These are phyloP conservation scores for Fusarium sublunatum DNA, from an alignment of 2,329 filamentous ascomycete genomes.

Conservation along the genomic window DNA sequence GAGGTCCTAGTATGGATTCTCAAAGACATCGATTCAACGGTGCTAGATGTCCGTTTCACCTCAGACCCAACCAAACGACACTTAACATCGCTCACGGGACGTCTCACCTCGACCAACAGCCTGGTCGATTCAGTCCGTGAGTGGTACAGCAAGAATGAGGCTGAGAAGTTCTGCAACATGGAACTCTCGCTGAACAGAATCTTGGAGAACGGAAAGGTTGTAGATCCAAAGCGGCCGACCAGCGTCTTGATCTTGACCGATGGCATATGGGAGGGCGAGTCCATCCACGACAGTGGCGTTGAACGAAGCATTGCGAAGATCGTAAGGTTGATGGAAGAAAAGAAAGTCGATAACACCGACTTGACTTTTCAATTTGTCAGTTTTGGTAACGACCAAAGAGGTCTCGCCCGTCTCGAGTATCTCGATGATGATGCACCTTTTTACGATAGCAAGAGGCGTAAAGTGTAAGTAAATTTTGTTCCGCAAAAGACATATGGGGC, in stretches of 20 bases:
- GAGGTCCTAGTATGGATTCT: slow-evolving; percentile 17
- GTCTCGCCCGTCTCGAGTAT: slow-evolving; percentile 8
- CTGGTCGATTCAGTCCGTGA: neutral
- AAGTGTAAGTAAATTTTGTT: neutral
- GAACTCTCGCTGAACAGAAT: neutral
- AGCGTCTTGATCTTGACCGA: slow-evolving; percentile 30
- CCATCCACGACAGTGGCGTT: neutral
- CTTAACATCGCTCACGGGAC: too few species aligned
- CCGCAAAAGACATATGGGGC: neutral
- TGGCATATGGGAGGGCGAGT: slow-evolving; percentile 4
- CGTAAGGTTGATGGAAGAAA: neutral
- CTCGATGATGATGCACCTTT: slow-evolving; percentile 18
- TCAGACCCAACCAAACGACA: slow-evolving; percentile 3
- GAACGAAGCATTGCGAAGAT: slow-evolving; percentile 9
- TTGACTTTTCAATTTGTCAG: slow-evolving; percentile 31
- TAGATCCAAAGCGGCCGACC: neutral
- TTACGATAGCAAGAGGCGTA: neutral
- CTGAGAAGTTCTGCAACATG: slow-evolving; percentile 19
- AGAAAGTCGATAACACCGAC: neutral
- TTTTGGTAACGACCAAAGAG: slow-evolving; percentile 20
- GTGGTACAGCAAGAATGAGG: neutral
- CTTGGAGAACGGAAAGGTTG: neutral
- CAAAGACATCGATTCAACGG: neutral
- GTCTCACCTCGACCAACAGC: neutral
- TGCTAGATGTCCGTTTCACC: slow-evolving; percentile 21